Base-by-base conservation (phyloP, 1,284 basidiomycete genomes). In the Boletus mariae region DNA sequence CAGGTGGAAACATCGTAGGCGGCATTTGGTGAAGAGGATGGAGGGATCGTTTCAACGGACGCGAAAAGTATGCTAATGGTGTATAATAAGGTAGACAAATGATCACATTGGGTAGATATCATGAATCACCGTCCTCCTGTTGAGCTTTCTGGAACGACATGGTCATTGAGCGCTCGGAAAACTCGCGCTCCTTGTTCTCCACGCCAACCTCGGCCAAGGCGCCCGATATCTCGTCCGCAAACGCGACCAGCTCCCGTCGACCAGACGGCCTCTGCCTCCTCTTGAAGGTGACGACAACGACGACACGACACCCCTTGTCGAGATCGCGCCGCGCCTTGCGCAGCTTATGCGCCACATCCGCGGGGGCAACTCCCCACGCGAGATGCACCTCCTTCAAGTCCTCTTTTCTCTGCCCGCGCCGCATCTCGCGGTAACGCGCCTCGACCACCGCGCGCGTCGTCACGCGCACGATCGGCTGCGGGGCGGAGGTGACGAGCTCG, bases 321-420 rank as follows among this genome's bases (percentile, higher is more conserved):
- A 93, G 70, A 45, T 85, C 80, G 49, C 78, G 71, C 44, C 74
- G 71, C 10, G 77, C 80, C 65, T 84, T 85, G 55, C 73, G 75
- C 35, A 92, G 59, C 66, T 91, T 92, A 68, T 87, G 85, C 37
- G 73, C 73, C 15, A 87, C 61, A 61, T 93, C 90, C 15, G 75
- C 79, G 23, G 68, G 57, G 9, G 73, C 80, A 25, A 84, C 80
- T 9, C 73, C 75, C 87, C 88, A 93, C 6, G 84, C 83, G 53
- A 92, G 63, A 69, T 89, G 87, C 4, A 90, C 74, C 72, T 91
- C 87, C 72, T 91, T 92, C 20, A 20, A 20, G 52, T 77, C 72
- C 45, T 70, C 72, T 23, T 65, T 68, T 20, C 20, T 20, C 52
- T 66, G 61, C 49, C 69, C 68, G 49, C 63, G 62, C 56, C 69